Evolutionary conservation across 2,329 filamentous ascomycete genomes (phyloP).

Genomic region (Penicillium sp.): DNA sequence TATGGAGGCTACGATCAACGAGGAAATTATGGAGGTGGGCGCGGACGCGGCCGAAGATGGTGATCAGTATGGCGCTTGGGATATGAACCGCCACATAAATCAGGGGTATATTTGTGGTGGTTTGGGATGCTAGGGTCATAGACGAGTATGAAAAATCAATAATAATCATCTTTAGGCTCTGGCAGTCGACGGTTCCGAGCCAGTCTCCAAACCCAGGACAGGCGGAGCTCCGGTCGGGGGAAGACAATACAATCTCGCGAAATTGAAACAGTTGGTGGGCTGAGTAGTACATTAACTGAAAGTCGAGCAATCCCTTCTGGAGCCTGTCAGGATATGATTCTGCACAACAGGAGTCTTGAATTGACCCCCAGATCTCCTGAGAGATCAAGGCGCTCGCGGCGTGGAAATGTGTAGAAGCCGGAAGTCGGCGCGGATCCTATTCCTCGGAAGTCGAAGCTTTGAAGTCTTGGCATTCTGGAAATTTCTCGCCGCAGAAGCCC

Average conservation of each 20-base stretch:
- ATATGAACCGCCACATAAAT: constrained; percentile 8
- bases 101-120: neutral
- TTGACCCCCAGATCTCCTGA: too few relatives aligned
- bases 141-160: constrained; percentile 4
- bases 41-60: constrained; percentile 38
- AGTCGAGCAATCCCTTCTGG: too few relatives aligned
- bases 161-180: neutral
- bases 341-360: neutral
- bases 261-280: too few relatives aligned
- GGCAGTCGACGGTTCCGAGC: neutral
- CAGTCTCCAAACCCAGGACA: neutral
- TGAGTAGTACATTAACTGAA: neutral
- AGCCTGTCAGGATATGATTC: too few relatives aligned
- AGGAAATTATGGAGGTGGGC: constrained; percentile 33
- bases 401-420: constrained; percentile 3
- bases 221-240: neutral
- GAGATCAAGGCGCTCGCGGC: neutral
- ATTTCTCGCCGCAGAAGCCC: constrained; percentile 34
- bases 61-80: constrained; percentile 14
- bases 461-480: constrained; percentile 42
- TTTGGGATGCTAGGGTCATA: too few relatives aligned
- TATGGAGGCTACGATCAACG: constrained; percentile 39
- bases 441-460: constrained; percentile 30
- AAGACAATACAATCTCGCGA: neutral
- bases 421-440: constrained; percentile 8